phyloP scores from a whole-genome alignment of 805 yeast species.

The Candida dajiaensis region DNA sequence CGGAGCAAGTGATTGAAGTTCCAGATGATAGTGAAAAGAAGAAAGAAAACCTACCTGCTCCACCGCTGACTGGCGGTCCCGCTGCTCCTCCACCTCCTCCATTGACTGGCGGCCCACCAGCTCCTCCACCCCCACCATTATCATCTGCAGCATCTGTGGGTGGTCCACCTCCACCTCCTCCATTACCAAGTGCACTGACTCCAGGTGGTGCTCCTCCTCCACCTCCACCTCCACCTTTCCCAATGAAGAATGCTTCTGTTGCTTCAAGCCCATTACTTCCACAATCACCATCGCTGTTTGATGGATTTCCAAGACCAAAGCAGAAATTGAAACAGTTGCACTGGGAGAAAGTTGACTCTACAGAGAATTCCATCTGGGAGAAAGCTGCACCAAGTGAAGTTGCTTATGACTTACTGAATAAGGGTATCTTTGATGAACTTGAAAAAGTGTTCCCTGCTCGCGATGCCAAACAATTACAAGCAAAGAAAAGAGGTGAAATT shows the following conservation, averaged over 20 bases:
- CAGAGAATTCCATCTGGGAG: conserved; percentile 85
- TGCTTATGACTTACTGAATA: conserved; percentile 52
- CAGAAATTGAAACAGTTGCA: conserved; percentile 88
- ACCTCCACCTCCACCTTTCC: conserved; percentile 25
- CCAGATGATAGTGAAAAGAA: background rate
- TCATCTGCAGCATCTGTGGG: conserved; percentile 16
- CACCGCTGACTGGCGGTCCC: conserved; percentile 13
- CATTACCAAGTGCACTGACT: conserved; percentile 28
- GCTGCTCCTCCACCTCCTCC: conserved; percentile 27
- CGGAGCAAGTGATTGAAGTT: background rate
- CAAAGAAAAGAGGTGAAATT: conserved; percentile 28
- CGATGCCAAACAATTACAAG: conserved; percentile 44
- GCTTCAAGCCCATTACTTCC: conserved; percentile 15
- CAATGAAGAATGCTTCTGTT: conserved; percentile 11
- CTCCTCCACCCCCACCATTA: conserved; percentile 27
- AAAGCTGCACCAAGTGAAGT: conserved; percentile 52
- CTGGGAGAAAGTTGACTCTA: conserved; percentile 89
- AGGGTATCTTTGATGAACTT: conserved; percentile 78
- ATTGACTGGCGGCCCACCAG: conserved; percentile 9
- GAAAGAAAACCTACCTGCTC: conserved; percentile 23
- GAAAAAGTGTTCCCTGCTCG: conserved; percentile 86
- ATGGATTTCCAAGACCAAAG: conserved; percentile 11
- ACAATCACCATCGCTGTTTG: conserved; percentile 10
- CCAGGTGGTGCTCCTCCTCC: conserved; percentile 22
- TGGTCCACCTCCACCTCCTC: conserved; percentile 23